Base-by-base conservation (phyloP, 495 filamentous ascomycete genomes). In the Penicillium samsonianum region DNA sequence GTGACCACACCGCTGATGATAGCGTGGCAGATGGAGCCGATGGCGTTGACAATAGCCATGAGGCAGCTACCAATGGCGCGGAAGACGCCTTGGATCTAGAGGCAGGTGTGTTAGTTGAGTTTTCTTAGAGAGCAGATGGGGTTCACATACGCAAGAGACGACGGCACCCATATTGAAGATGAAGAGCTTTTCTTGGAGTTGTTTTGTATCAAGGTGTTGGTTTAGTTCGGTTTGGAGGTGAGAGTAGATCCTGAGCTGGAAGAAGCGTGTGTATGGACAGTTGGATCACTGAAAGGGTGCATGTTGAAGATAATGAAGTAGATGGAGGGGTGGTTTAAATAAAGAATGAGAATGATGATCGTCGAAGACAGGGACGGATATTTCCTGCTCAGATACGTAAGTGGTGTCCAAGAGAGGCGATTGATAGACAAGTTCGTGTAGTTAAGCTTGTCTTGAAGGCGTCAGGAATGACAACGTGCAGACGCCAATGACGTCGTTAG, bases 131-230 rank as follows among this genome's bases (percentile, higher is more conserved):
- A 46, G 48, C 30, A 47, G 46, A 50, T 37, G 35, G 19, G 54
- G 41, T 52, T 20, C 55, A 87, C 91, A 63, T 92, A 98, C 93
- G 65, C 93, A 96, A 74, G 91, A 96, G 58, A 95, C 83, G 72
- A 97, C 90, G 77, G 90, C 92, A 78, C 93, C 93, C 93, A 98
- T 98, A 69, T 77, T 90, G 80, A 62, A 45, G 31, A 49, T 23
- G 11, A 47, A 26, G 28, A 22, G 25, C 19, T 48, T 47, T 47
- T 48, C 41, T 47, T 44, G 25, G 40, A 26, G 17, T 44, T 30
- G 11, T 35, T 25, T 44, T 17, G 10, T 51, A 41, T 47, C 14
- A 25, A n/a, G 16, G n/a, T 38, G 59, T 54, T 56, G 47, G 38
- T 55, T 53, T 52, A 46, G 31, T 62, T 68, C 5, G 67, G 61